These are phyloP conservation scores for Sambucus nigra DNA, from an alignment of 129 eudicot genomes.

Conservation along the genomic window DNA sequence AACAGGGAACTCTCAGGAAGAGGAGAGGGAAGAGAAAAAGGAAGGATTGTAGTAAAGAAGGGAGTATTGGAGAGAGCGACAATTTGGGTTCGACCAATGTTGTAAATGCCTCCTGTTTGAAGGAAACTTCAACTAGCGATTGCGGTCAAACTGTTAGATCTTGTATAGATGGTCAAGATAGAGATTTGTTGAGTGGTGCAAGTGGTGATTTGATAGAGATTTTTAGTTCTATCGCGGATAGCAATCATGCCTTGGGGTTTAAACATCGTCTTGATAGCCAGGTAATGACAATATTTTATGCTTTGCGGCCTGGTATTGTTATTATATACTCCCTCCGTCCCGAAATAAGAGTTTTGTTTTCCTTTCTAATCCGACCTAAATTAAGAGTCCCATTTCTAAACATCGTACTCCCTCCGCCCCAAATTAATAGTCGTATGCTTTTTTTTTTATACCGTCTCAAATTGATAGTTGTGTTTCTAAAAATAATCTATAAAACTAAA, in stretches of 20 bases:
- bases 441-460: not conserved
- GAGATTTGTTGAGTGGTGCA: constrained; percentile 12
- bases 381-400: too few relatives aligned
- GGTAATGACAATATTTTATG: constrained; percentile 26
- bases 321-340: too few relatives aligned
- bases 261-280: constrained; percentile 81
- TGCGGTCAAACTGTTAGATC: constrained; percentile 19
- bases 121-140: constrained; percentile 43
- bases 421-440: not conserved
- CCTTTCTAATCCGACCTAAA: too few relatives aligned
- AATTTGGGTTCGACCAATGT: constrained; percentile 35
- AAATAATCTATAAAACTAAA: too few relatives aligned
- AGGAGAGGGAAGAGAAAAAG: constrained; percentile 86
- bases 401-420: too few relatives aligned
- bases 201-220: constrained; percentile 43
- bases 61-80: constrained; percentile 49
- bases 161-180: constrained; percentile 19
- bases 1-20: constrained; percentile 37
- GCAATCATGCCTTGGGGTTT: constrained; percentile 56
- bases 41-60: constrained; percentile 54
- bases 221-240: constrained; percentile 42
- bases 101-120: constrained; percentile 14
- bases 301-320: too few relatives aligned
- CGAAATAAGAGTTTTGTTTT: too few relatives aligned
- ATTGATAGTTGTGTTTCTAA: too few relatives aligned